Evolutionary conservation across 176 grass and related monocot genomes (phyloP).

Genomic region (Bolboschoenus planiculmis): DNA sequence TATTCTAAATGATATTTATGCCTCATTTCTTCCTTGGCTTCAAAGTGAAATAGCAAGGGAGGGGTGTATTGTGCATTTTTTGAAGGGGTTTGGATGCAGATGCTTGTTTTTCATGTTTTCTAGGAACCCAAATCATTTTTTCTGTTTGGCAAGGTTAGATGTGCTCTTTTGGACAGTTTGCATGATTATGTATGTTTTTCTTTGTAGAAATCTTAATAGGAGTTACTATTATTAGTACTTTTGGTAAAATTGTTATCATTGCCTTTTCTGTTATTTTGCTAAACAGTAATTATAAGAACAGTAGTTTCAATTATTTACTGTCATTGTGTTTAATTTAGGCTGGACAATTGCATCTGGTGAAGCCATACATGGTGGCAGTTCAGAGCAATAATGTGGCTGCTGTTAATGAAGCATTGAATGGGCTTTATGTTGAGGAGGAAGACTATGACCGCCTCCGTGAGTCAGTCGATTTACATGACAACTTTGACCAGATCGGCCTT

Average conservation of each 20-base stretch:
- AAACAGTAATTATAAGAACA: neutral
- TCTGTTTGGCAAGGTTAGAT: neutral
- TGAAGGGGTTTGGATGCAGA: neutral
- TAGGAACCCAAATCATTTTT: slow-evolving; percentile 1
- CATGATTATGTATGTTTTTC: neutral
- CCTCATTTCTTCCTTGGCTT: neutral
- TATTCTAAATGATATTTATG: neutral
- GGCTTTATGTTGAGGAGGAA: slow-evolving; percentile 88
- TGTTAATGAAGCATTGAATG: slow-evolving; percentile 91
- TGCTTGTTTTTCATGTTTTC: slow-evolving; percentile 1
- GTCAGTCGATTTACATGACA: slow-evolving; percentile 89
- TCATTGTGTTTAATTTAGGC: slow-evolving; percentile 35
- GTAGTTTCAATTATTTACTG: neutral
- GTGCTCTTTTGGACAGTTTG: neutral
- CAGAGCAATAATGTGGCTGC: slow-evolving; percentile 93
- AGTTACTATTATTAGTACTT: neutral
- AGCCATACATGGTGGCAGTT: slow-evolving; percentile 97
- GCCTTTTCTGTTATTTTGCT: slow-evolving; percentile 9
- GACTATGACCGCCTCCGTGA: slow-evolving; percentile 82
- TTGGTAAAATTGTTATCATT: neutral
- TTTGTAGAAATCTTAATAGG: neutral
- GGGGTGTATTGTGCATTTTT: neutral
- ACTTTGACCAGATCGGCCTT: slow-evolving; percentile 97
- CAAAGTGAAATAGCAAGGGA: neutral
- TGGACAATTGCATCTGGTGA: slow-evolving; percentile 84